A percentile compares a stretch with the other conserved stretches of the same genome.
phyloP scores from a whole-genome alignment of 2,329 filamentous ascomycete species.

The Amauroascus niger region DNA sequence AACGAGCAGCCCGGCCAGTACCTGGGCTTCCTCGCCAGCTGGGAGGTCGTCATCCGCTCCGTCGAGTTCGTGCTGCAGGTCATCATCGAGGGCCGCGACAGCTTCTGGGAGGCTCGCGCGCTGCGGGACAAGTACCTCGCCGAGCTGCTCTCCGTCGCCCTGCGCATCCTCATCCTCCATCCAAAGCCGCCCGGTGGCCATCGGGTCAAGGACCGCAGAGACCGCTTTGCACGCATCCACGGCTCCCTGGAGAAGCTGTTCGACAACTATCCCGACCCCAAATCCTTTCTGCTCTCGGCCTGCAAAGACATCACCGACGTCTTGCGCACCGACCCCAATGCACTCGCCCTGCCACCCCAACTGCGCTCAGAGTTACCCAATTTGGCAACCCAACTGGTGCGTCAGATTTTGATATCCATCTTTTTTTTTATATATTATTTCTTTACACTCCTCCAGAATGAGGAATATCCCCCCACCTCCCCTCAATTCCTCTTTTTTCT shows the following conservation, averaged over 20 bases:
- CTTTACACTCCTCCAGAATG: too few species aligned
- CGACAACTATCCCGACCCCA: slow-evolving; percentile 33
- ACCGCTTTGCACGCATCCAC: slow-evolving; percentile 34
- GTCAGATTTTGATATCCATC: slow-evolving; percentile 5
- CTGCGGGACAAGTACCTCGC: slow-evolving; percentile 34
- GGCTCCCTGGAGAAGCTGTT: slow-evolving; percentile 32
- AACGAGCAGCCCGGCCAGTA: slow-evolving; percentile 30
- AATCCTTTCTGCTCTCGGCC: slow-evolving; percentile 33
- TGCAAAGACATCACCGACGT: slow-evolving; percentile 32
- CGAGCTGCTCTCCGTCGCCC: slow-evolving; percentile 31
- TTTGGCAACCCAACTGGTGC: slow-evolving; percentile 32
- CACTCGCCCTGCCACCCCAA: slow-evolving; percentile 27
- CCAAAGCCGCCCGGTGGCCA: slow-evolving; percentile 29
- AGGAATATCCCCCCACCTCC: too few species aligned
- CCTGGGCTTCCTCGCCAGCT: slow-evolving; percentile 34
- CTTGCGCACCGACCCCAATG: slow-evolving; percentile 30
- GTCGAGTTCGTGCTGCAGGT: slow-evolving; percentile 34
- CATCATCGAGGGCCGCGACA: slow-evolving; percentile 31
- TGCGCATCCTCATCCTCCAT: slow-evolving; percentile 34
- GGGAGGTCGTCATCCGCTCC: slow-evolving; percentile 33
- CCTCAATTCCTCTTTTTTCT: too few species aligned
- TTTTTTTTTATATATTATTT: neutral
- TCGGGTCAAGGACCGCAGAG: slow-evolving; percentile 29
- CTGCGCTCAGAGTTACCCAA: slow-evolving; percentile 32
- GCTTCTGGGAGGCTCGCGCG: slow-evolving; percentile 24